Base-by-base conservation (phyloP, 805 yeast species). In the Monosporozyma aerobia region DNA sequence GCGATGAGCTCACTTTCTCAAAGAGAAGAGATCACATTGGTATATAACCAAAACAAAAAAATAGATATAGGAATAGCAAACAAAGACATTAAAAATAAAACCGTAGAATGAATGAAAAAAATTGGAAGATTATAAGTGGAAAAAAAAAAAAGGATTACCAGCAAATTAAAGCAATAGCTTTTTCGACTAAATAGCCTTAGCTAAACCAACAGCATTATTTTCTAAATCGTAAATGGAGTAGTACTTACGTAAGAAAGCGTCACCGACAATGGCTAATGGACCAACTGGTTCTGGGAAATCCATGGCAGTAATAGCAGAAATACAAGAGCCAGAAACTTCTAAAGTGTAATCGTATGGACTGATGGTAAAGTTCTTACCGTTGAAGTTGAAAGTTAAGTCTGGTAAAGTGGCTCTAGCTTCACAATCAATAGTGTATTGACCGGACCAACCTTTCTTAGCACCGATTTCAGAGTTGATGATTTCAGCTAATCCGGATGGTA, bases 281-380 rank as follows among this genome's bases (percentile, higher is more conserved):
- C 98, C 98, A 64, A 92, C 85, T 57, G 97, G 97, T 64, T 83
- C 88, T 51, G 98, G 98, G 82, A 94, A 81, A 69, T 94, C 99
- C 92, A 94, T 82, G 63, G 96, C 95, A 43, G 96, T 90, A 77
- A 94, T 87, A 7, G 95, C 95, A 54, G 97, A 90, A 64, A 92
- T 85, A 79, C 99, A 94, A 45, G 95, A 82, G 44, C 98, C 99
- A 54, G 94, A 81, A 43, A 89, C 87, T 72, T 94, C 98, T 71
- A 94, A 79, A 54, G 92, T 88, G 79, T 94, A 94, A 70, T 94
- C 99, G 67, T 81, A 83, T 41, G 99, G 85, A 57, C 85, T 67
- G 68, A 94, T 82, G 51, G 96, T 86, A 77, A 90, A 94, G 77
- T 92, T 89, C 76, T 85, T 78, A 58, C 98, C 98, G 54, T 80